Base-by-base conservation (phyloP, 2,329 filamentous ascomycete genomes). In the Plectosphaerella sp. region DNA sequence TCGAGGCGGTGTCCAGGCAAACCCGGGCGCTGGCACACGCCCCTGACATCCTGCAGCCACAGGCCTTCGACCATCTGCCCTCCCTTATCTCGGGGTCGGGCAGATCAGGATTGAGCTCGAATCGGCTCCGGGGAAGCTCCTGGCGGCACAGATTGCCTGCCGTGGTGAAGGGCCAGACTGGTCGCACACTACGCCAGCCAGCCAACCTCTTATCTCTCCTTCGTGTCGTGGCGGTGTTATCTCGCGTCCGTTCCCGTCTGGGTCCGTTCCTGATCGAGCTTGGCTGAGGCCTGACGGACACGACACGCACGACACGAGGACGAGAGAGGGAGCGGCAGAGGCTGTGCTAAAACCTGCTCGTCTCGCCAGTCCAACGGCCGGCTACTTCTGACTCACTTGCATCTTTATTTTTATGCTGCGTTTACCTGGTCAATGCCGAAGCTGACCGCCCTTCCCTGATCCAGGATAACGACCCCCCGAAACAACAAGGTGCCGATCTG, bases 391-490 rank as follows among this genome's bases (percentile, higher is more conserved):
- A 37, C 46, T 35, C 28, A 48, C 28, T 39, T 33, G 35, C 15
- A n/a, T 48, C 28, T 22, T 47, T 33, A 33, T 33, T 33, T 10
- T 7, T 28, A 5, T 12, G 11, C 4, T 10, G 11, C 28, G 28
- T 10, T 12, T 12, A 33, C 11, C 8, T 33, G 28, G 28, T 33
- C 28, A 33, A 33, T 33, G 28, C 28, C 8, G 28, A 33, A 10
- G 28, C 28, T 33, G 28, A 33, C 28, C 28, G 28, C 28, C 28
- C 28, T 33, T 33, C 28, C 28, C 28, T 33, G 48, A 60, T 59
- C 55, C 28, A 33, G 28, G 8, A 33, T 7, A 52, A 57, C 18
- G 18, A 24, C 45, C 20, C 36, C 53, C 58, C 47, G 50, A 33
- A 33, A 10, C 28, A 33, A 33, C 8, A 33, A 33, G 28, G 8